Percentiles rank a stretch among this genome's conserved stretches.
Evolutionary conservation across 306 rosid species (phyloP).

Genomic region (Comarum palustre): DNA sequence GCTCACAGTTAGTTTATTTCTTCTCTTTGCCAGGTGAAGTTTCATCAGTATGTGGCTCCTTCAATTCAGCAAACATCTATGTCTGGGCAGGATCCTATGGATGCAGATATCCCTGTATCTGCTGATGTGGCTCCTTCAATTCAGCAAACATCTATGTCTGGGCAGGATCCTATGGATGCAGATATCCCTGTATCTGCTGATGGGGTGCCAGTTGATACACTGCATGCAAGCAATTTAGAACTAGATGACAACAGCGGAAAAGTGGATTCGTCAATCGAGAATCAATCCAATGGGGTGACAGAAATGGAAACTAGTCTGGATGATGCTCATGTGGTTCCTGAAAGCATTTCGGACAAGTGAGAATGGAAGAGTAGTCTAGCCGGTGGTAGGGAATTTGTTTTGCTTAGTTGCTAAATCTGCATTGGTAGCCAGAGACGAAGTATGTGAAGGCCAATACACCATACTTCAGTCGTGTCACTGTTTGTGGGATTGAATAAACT

Average conservation of each 20-base stretch:
- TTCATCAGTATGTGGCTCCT: slow-evolving; percentile 13
- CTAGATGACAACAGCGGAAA: slow-evolving; percentile 23
- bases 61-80: slow-evolving; percentile 12
- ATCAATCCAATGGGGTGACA: slow-evolving; percentile 14
- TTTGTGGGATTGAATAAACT: neutral
- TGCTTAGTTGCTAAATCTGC: neutral
- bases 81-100: slow-evolving; percentile 6
- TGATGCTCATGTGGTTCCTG: slow-evolving; percentile 19
- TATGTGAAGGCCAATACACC: neutral
- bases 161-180: slow-evolving; percentile 9
- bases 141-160: slow-evolving; percentile 5
- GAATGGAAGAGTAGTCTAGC: slow-evolving; percentile 26
- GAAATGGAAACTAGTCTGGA: slow-evolving; percentile 3
- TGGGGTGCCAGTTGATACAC: slow-evolving; percentile 3
- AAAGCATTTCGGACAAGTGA: slow-evolving; percentile 17
- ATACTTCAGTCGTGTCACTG: neutral
- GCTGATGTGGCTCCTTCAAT: slow-evolving; percentile 12
- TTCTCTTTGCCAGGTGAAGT: slow-evolving; percentile 23
- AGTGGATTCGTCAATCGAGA: slow-evolving; percentile 4
- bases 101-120: slow-evolving; percentile 6
- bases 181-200: slow-evolving; percentile 5
- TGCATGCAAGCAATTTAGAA: slow-evolving; percentile 1
- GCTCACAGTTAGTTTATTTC: neutral
- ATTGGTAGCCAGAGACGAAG: neutral
- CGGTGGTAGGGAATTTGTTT: neutral